Percentiles rank a stretch among this genome's conserved stretches.
Evolutionary conservation across 2,329 filamentous ascomycete species (phyloP).

Genomic region (Teratosphaeria destructans): DNA sequence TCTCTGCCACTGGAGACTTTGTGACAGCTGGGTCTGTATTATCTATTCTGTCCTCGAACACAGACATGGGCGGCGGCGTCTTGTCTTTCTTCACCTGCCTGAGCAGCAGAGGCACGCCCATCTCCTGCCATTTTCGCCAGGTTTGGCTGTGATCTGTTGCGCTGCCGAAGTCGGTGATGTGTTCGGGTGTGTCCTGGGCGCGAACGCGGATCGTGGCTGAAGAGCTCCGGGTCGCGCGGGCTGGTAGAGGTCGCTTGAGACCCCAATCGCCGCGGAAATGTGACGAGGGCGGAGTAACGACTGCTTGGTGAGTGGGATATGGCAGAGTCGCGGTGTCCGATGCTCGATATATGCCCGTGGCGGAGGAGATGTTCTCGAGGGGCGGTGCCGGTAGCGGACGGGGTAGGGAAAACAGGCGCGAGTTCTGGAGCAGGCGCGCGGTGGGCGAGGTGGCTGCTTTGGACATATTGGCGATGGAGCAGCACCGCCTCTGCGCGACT

Average conservation of each 20-base stretch:
- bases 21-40: conserved; percentile 29
- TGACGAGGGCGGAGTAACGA: conserved; percentile 65
- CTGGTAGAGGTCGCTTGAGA: conserved; percentile 72
- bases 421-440: conserved; percentile 66
- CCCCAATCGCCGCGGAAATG: conserved; percentile 81
- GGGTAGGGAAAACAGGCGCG: conserved; percentile 82
- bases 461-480: conserved; percentile 18
- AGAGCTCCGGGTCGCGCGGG: conserved; percentile 58
- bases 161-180: conserved; percentile 79
- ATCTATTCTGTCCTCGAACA: conserved; percentile 35
- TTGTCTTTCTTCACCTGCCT: conserved; percentile 14
- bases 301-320: conserved; percentile 73
- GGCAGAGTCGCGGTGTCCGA: conserved; percentile 64
- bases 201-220: conserved; percentile 68
- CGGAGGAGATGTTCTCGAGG: conserved; percentile 30
- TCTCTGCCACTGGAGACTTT: conserved; percentile 1
- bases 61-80: conserved; percentile 13
- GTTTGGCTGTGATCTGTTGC: conserved; percentile 73
- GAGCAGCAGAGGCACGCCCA: conserved; percentile 60
- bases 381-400: conserved; percentile 57
- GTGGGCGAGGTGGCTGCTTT: conserved; percentile 44
- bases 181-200: conserved; percentile 73
- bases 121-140: conserved; percentile 75
- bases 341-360: conserved; percentile 38
- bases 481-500: neutral